phyloP scores from a whole-genome alignment of 2,329 filamentous ascomycete species.

The Claviceps humidiphila region DNA sequence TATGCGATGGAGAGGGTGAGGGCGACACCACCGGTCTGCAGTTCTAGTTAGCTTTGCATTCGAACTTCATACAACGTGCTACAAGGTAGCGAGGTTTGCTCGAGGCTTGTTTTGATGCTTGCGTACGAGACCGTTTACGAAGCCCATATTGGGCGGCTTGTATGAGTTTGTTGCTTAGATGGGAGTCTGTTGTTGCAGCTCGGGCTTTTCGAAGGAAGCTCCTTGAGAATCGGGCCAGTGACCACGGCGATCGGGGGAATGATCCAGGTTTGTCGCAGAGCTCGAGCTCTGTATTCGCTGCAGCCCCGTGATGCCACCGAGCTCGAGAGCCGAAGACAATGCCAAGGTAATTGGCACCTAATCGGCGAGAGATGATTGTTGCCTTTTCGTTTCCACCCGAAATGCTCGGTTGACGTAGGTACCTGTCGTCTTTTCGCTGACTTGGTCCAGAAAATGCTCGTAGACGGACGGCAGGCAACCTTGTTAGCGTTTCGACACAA shows the following conservation, averaged over 20 bases:
- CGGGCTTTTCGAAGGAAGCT: conserved; percentile 15
- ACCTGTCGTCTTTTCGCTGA: background rate
- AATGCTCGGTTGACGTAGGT: conserved; percentile 8
- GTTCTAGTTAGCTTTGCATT: background rate
- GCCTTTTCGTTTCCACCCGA: background rate
- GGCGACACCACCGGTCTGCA: conserved; percentile 60
- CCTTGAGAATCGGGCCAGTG: no score
- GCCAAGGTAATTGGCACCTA: conserved; percentile 5
- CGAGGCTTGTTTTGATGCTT: background rate
- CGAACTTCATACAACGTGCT: background rate
- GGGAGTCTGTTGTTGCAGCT: background rate
- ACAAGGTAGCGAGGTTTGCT: background rate
- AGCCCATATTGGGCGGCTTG: conserved; percentile 43
- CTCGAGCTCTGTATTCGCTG: conserved; percentile 9
- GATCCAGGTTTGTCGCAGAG: background rate
- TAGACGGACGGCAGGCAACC: background rate
- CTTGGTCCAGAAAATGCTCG: background rate
- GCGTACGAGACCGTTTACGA: conserved; percentile 58
- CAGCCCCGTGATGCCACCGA: conserved; percentile 21
- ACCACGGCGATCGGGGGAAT: background rate
- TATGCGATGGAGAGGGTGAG: conserved; percentile 63
- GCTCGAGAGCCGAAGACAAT: conserved; percentile 10
- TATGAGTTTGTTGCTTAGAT: background rate
- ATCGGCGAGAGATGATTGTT: background rate
- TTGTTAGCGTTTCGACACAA: background rate